Conservation (phyloP, 306 rosid genomes). For the Castanea crenata region DNA sequence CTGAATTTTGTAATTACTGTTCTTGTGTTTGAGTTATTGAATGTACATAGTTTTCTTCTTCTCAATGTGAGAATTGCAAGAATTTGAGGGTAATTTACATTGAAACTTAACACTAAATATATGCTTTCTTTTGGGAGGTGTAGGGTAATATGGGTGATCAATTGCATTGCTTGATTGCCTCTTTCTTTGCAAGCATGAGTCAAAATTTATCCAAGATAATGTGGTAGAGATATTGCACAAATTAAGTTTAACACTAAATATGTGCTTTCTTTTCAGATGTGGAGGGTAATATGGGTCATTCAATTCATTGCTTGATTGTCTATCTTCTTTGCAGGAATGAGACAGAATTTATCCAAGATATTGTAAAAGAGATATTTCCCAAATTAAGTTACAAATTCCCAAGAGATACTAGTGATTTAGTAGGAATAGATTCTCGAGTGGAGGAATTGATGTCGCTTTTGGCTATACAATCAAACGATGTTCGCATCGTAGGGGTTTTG, state of each 20-base stretch:
- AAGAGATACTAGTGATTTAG: conserved; percentile 2
- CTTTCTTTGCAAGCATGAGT: conserved; percentile 22
- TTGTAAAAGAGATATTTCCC: conserved; percentile 18
- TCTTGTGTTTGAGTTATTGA: no score
- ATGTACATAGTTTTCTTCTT: no score
- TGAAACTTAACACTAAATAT: no score
- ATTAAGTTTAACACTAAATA: background rate
- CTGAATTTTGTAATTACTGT: no score
- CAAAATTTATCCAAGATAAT: conserved; percentile 22
- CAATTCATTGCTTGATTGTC: no score
- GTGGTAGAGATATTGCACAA: conserved; percentile 15
- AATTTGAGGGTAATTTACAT: no score
- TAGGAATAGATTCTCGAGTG: conserved; percentile 30
- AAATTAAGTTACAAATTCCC: conserved; percentile 15
- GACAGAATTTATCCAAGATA: conserved; percentile 21
- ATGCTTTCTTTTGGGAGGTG: no score
- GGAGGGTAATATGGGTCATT: no score
- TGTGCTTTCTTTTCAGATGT: no score
- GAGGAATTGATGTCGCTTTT: conserved; percentile 16
- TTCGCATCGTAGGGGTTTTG: background rate
- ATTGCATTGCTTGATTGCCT: no score
- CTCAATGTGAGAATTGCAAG: no score
- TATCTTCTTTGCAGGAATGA: conserved; percentile 18
- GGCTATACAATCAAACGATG: background rate
- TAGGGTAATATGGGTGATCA: no score